Evolutionary conservation across 805 yeast species (phyloP).

Genomic region (Candida tibetensis): DNA sequence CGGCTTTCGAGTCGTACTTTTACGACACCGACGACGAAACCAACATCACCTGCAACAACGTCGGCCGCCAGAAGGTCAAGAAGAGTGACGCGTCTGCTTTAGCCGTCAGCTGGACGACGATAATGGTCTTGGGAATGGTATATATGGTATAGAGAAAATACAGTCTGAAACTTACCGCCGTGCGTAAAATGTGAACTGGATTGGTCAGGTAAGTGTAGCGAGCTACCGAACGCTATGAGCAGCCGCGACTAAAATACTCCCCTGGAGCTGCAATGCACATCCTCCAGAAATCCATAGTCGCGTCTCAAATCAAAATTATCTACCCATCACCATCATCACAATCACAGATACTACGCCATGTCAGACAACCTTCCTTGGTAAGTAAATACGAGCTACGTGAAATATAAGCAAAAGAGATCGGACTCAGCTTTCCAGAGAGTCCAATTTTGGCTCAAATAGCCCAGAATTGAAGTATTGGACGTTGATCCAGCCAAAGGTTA

Average conservation of each 20-base stretch:
- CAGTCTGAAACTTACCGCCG: not conserved
- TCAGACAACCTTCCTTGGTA: constrained; percentile 14
- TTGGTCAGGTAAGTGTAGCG: no score
- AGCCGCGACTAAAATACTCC: no score
- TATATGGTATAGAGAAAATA: constrained; percentile 1
- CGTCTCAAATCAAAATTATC: constrained; percentile 1
- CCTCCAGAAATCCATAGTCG: no score
- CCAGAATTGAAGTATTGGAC: no score
- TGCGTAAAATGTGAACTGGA: no score
- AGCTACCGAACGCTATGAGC: no score
- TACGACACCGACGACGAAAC: constrained; percentile 28
- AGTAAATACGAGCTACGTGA: constrained; percentile 2
- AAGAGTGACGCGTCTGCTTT: constrained; percentile 9
- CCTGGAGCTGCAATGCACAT: no score
- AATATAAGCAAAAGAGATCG: no score
- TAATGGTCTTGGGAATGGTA: constrained; percentile 5
- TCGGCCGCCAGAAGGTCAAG: constrained; percentile 19
- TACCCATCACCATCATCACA: not conserved
- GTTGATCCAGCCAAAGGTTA: no score
- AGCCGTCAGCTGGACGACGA: constrained; percentile 14
- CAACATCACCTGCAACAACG: constrained; percentile 36
- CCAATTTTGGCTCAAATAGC: no score
- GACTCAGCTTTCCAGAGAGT: no score
- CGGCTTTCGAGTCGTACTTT: constrained; percentile 41
- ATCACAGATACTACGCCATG: not conserved